Conservation (phyloP, 805 yeast genomes). For the Barnettozyma californica region DNA sequence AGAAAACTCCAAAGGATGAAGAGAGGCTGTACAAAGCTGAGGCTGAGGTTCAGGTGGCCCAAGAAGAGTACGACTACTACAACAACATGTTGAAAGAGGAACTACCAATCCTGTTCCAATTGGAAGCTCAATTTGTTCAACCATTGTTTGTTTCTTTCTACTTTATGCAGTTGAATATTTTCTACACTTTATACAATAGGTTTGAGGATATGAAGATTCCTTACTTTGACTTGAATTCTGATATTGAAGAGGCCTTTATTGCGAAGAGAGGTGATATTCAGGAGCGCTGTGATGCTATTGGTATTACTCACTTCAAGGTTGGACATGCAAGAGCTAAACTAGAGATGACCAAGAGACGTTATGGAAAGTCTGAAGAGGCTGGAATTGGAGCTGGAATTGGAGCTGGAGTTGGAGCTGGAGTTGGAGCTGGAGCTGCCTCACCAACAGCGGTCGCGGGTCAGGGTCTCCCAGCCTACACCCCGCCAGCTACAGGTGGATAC, state of each 20-base stretch:
- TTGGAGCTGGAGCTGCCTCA: constrained; percentile 6
- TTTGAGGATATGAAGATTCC: constrained; percentile 98
- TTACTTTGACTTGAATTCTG: constrained; percentile 82
- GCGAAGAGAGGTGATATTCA: constrained; percentile 87
- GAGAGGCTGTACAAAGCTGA: constrained; percentile 85
- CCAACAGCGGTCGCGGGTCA: constrained; percentile 1
- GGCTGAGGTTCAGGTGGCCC: constrained; percentile 84
- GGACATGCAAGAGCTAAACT: constrained; percentile 84
- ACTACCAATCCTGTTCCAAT: constrained; percentile 77
- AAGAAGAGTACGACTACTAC: constrained; percentile 92
- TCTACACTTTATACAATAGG: constrained; percentile 83
- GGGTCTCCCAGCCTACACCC: constrained; percentile 34
- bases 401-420: constrained; percentile 31
- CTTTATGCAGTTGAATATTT: constrained; percentile 96
- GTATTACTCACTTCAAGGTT: constrained; percentile 84
- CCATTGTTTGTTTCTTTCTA: constrained; percentile 93
- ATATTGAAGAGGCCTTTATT: constrained; percentile 73
- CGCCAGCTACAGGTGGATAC: constrained; percentile 27
- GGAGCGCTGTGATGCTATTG: constrained; percentile 82
- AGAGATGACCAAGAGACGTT: constrained; percentile 77
- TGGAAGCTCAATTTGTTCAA: constrained; percentile 88
- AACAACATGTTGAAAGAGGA: constrained; percentile 91
- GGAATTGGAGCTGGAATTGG: constrained; percentile 31
- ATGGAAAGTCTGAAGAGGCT: constrained; percentile 46
- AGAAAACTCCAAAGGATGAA: constrained; percentile 82